Percentiles rank a stretch among this genome's conserved stretches.
Evolutionary conservation across 345 rosid species (phyloP).

Genomic region (Erysimum cheiranthoides): DNA sequence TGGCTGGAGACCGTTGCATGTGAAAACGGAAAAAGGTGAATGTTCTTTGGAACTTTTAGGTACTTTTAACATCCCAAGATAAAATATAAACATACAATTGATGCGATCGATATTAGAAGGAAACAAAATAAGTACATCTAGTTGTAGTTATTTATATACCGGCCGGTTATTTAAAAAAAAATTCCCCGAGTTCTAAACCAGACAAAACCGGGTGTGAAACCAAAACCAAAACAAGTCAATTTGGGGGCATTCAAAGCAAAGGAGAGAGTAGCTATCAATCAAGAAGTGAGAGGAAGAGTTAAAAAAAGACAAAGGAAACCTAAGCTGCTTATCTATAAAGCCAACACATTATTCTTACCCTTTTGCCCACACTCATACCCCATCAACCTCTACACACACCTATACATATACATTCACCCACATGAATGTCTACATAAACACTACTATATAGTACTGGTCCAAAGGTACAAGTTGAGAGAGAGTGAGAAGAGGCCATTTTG

Average conservation of each 20-base stretch:
- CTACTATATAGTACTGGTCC: constrained; percentile 43
- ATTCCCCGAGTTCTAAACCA: neutral
- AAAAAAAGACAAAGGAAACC: constrained; percentile 32
- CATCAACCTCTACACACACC: constrained; percentile 42
- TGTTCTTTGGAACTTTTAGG: neutral
- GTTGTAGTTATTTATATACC: neutral
- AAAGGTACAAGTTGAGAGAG: constrained; percentile 31
- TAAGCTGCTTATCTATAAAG: constrained; percentile 47
- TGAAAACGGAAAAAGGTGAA: neutral
- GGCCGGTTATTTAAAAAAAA: no score
- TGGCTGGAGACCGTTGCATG: neutral
- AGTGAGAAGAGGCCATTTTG: constrained; percentile 10
- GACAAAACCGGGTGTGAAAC: constrained; percentile 30
- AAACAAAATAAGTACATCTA: neutral
- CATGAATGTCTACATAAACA: constrained; percentile 24
- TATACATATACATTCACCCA: constrained; percentile 20
- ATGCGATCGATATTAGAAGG: neutral
- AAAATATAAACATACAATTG: neutral
- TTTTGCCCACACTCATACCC: constrained; percentile 43
- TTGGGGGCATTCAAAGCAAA: constrained; percentile 19
- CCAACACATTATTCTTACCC: constrained; percentile 47
- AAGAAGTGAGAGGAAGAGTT: constrained; percentile 28
- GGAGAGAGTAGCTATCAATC: constrained; percentile 32
- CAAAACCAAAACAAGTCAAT: constrained; percentile 30
- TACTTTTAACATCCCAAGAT: neutral